Conservation (phyloP, 1,284 basidiomycete genomes). For the Clitocybe nebularis region DNA sequence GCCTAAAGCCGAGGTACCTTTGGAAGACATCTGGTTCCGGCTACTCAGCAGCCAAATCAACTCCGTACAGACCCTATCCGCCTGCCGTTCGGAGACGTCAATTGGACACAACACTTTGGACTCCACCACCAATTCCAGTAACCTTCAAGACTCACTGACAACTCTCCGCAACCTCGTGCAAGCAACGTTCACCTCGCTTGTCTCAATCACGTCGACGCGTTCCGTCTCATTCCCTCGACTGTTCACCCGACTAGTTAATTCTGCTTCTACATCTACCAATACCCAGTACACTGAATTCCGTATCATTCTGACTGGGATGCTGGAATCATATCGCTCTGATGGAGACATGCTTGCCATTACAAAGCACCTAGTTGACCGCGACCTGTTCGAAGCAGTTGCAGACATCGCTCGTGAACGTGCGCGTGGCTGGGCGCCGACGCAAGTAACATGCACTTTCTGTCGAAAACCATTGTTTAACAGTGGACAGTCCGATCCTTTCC, state of each 20-base stretch:
- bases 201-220: constrained; percentile 80
- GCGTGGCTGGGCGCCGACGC: constrained; percentile 49
- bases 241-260: constrained; percentile 86
- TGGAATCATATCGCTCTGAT: constrained; percentile 90
- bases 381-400: constrained; percentile 75
- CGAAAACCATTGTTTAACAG: constrained; percentile 33
- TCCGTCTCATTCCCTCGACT: constrained; percentile 87
- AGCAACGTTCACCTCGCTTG: constrained; percentile 79
- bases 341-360: constrained; percentile 89
- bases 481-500: constrained; percentile 4
- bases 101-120: neutral
- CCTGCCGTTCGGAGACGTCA: neutral
- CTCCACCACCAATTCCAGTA: constrained; percentile 3
- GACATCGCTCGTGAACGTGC: constrained; percentile 45
- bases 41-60: constrained; percentile 80
- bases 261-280: constrained; percentile 47
- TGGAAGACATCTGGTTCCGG: constrained; percentile 91
- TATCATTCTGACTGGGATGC: constrained; percentile 87
- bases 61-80: constrained; percentile 69
- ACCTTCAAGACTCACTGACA: constrained; percentile 34
- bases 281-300: constrained; percentile 92
- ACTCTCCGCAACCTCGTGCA: constrained; percentile 76
- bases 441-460: constrained; percentile 43
- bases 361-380: constrained; percentile 78
- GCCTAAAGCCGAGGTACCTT: constrained; percentile 41